Evolutionary conservation across 176 grass and related monocot genomes (phyloP).

Genomic region (Poa pratensis): DNA sequence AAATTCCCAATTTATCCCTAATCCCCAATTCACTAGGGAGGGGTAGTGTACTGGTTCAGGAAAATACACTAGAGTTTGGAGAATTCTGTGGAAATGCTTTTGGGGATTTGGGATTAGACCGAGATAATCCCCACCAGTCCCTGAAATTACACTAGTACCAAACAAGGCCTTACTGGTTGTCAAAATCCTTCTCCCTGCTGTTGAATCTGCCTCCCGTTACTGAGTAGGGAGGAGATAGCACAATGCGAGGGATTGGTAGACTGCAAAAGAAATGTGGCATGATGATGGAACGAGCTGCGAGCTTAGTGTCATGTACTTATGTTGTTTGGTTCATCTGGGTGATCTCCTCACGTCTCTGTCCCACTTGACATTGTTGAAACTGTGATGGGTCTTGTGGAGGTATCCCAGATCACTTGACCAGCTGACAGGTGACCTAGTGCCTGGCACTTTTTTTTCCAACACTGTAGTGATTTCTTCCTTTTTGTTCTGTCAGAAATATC

Average conservation of each 20-base stretch:
- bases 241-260: background rate
- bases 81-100: too few species aligned
- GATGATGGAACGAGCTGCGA: background rate
- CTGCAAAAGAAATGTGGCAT: background rate
- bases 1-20: too few species aligned
- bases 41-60: too few species aligned
- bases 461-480: background rate
- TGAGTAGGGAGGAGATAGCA: background rate
- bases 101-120: too few species aligned
- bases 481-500: background rate
- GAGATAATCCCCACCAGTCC: too few species aligned
- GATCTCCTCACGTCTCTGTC: background rate
- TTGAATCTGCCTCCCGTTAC: background rate
- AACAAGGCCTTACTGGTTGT: background rate
- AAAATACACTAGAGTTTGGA: too few species aligned
- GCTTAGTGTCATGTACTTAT: background rate
- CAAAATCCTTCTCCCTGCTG: background rate
- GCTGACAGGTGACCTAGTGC: background rate
- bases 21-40: too few species aligned
- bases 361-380: background rate
- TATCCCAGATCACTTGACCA: background rate
- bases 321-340: background rate
- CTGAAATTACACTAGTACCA: too few species aligned
- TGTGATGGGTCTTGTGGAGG: background rate
- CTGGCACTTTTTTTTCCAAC: background rate